Evolutionary conservation across 1,139 yeast genomes (phyloP), one percentile per base, ranked within the genome.

Genomic region (Pichia sorboxylosa): DNA sequence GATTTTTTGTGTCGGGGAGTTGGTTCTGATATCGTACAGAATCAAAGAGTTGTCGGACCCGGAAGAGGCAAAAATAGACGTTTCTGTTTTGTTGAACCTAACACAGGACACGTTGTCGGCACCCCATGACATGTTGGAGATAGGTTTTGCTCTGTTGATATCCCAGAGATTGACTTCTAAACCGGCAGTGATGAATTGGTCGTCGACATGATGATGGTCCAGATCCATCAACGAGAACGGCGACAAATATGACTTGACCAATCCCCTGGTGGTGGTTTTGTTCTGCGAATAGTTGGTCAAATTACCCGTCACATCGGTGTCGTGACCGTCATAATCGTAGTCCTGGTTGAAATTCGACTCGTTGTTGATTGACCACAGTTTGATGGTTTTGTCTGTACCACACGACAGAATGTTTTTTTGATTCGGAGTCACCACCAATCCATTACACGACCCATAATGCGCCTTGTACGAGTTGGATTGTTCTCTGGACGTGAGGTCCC

Each of bases 11-110:
- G 92, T 74, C 10, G 98, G 95, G 2, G 94, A 69, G 48, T 81
- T 75, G n/a, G 96, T 84, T 48, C 98, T 72, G 34, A 84, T 65
- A 56, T 92, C 99, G 55, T 92, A 90, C 30, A 92, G 61, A 2
- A 90, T 90, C 35, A 90, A 67, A 2, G 95, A 80, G 46, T 94
- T 80, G 55, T 90, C 98, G 32, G 87, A 73, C 5, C 98, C 98
- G 2, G 94, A 75, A 40, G 93, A 75, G 18, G 97, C 97, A 31
- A 92, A 57, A 11, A 92, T 67, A 31, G 85, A 81, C 4, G 94
- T 81, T 52, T 92, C 96, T 1, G 94, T 82, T 55, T 76, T 77
- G 56, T 90, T 92, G 59, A 90, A 90, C 49, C 75, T 75, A 29
- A 87, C 96, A 5, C 78, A 64, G 37, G 68, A 76, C 38, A 87